These are phyloP conservation scores for Pseudogymnoascus sp. DNA, from an alignment of 2,329 filamentous ascomycete genomes.

Conservation along the genomic window DNA sequence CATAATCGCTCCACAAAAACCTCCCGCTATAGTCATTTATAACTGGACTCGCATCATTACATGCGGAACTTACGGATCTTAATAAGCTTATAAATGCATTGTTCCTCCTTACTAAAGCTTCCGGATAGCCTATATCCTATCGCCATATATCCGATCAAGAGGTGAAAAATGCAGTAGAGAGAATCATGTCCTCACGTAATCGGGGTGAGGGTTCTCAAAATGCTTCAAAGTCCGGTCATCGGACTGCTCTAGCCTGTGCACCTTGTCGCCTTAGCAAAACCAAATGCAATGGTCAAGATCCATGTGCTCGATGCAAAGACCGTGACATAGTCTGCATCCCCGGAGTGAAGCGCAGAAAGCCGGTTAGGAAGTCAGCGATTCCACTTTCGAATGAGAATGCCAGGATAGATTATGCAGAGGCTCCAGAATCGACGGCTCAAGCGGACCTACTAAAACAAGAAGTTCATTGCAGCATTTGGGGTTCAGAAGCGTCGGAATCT, in stretches of 20 bases:
- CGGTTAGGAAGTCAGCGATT: not conserved
- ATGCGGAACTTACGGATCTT: not conserved
- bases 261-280: slow-evolving; percentile 12
- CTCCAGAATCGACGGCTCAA: not conserved
- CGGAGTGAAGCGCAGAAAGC: not conserved
- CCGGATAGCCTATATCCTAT: not conserved
- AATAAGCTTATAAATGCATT: not conserved
- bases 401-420: not conserved
- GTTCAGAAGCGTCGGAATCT: slow-evolving; percentile 10
- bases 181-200: not conserved
- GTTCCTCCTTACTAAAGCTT: not conserved
- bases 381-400: not conserved
- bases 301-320: slow-evolving; percentile 11
- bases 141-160: not conserved
- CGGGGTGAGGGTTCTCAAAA: not conserved
- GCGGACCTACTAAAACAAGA: slow-evolving; percentile 6
- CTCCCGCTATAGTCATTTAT: not conserved
- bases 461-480: slow-evolving; percentile 11
- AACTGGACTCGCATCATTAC: not conserved
- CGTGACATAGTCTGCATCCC: slow-evolving; percentile 12
- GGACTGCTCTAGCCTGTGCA: slow-evolving; percentile 8
- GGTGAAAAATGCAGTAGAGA: not conserved
- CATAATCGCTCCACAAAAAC: not conserved
- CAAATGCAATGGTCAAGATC: slow-evolving; percentile 11
- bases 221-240: not conserved